Evolutionary conservation across 805 yeast genomes (phyloP).

Genomic region (Candida coquimbonensis): DNA sequence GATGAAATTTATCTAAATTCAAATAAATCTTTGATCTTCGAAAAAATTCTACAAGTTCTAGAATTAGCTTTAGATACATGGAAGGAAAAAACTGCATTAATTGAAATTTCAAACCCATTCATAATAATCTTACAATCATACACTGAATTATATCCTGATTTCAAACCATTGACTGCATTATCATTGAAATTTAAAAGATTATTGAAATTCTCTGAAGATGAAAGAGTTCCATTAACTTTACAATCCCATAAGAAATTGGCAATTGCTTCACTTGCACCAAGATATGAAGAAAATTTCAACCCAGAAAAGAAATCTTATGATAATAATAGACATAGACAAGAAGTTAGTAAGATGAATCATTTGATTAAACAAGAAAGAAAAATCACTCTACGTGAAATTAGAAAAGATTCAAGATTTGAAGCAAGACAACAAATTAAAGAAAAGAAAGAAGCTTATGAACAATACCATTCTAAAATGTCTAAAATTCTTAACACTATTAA

Average conservation of each 20-base stretch:
- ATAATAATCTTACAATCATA: conserved; percentile 34
- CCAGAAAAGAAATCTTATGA: conserved; percentile 93
- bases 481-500: conserved; percentile 78
- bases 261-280: conserved; percentile 79
- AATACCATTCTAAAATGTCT: conserved; percentile 87
- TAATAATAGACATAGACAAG: conserved; percentile 73
- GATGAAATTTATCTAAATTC: conserved; percentile 23
- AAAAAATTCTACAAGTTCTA: conserved; percentile 25
- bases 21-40: conserved; percentile 18
- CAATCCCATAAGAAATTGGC: conserved; percentile 83
- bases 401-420: conserved; percentile 81
- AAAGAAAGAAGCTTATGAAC: conserved; percentile 67
- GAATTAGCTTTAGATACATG: conserved; percentile 37
- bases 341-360: conserved; percentile 72
- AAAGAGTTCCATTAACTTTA: conserved; percentile 63
- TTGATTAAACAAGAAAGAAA: conserved; percentile 90
- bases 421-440: conserved; percentile 79
- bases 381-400: conserved; percentile 78
- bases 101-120: conserved; percentile 51
- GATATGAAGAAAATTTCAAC: conserved; percentile 92
- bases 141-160: conserved; percentile 29
- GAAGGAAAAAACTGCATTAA: conserved; percentile 55
- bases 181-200: conserved; percentile 43
- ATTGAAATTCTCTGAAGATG: conserved; percentile 37
- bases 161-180: conserved; percentile 28